Conservation (phyloP, 2,329 filamentous ascomycete species). For the Lizonia empirigonia region DNA sequence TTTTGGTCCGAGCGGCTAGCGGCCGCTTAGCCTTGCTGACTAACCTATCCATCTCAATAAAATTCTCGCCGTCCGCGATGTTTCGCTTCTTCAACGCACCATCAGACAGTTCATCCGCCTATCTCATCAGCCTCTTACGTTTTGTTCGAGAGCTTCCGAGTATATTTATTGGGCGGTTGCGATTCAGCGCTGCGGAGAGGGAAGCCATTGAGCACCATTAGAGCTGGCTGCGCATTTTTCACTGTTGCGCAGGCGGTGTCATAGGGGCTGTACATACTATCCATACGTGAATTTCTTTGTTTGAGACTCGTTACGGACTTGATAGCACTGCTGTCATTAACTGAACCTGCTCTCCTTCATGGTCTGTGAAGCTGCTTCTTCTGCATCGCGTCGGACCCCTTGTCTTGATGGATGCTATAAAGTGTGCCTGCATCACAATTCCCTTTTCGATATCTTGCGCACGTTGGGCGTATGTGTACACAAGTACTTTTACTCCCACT, state of each 20-base stretch:
- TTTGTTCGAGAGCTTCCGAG: slow-evolving; percentile 45
- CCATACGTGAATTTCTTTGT: not conserved
- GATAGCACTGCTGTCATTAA: not conserved
- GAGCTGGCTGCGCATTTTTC: slow-evolving; percentile 71
- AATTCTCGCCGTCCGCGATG: slow-evolving; percentile 22
- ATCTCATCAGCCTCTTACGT: slow-evolving; percentile 48
- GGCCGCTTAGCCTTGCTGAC: slow-evolving; percentile 11
- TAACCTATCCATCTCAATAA: slow-evolving; percentile 18
- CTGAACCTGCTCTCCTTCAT: not conserved
- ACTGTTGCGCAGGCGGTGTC: slow-evolving; percentile 79
- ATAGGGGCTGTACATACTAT: slow-evolving; percentile 75
- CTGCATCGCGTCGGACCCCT: too few species aligned
- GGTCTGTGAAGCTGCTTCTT: not conserved
- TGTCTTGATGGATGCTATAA: not conserved
- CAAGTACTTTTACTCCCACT: not conserved
- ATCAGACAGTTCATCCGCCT: slow-evolving; percentile 49
- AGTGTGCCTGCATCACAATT: not conserved
- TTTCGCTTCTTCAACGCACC: slow-evolving; percentile 40
- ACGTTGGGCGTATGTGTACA: not conserved
- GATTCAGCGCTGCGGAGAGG: slow-evolving; percentile 66
- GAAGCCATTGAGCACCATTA: slow-evolving; percentile 66
- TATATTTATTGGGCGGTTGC: slow-evolving; percentile 52
- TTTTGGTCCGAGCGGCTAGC: slow-evolving; percentile 9
- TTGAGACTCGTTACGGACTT: too few species aligned
- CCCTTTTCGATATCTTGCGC: not conserved